Conservation (phyloP, 78 protist genomes). For the Dictyostelium intermedium region DNA sequence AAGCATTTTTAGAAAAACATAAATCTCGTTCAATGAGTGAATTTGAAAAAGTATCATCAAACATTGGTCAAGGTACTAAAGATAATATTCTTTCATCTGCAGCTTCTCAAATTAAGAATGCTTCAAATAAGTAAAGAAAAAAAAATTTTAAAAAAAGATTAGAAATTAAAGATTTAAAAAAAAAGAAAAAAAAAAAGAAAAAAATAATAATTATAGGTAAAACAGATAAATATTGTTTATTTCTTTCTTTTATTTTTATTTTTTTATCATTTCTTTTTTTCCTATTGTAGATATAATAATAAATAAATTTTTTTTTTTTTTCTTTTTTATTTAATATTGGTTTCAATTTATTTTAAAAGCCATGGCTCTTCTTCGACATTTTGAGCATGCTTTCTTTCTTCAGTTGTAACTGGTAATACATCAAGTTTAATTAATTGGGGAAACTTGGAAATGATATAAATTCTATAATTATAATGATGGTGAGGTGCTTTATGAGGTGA, state of each 20-base stretch:
- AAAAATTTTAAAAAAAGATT: neutral
- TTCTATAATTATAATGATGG: constrained; percentile 73
- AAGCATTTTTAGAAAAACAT: constrained; percentile 68
- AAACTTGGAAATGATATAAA: constrained; percentile 52
- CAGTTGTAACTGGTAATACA: constrained; percentile 16
- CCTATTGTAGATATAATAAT: neutral
- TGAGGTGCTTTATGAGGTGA: constrained; percentile 54
- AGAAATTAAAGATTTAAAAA: neutral
- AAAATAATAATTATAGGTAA: neutral
- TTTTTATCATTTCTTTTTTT: neutral
- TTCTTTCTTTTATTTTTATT: neutral
- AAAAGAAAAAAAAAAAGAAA: neutral
- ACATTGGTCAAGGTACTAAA: constrained; percentile 73
- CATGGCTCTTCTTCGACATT: constrained; percentile 37
- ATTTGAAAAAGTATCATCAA: constrained; percentile 65
- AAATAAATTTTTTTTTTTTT: neutral
- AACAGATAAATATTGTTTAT: neutral
- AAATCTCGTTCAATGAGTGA: constrained; percentile 75
- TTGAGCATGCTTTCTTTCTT: constrained; percentile 72
- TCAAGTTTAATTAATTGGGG: constrained; percentile 67
- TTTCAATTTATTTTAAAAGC: neutral
- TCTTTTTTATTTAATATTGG: neutral
- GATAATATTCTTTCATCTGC: constrained; percentile 71
- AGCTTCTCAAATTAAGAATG: constrained; percentile 76
- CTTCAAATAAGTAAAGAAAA: neutral